Base-by-base conservation (phyloP, 2,329 filamentous ascomycete species). In the Talaromyces sp. region DNA sequence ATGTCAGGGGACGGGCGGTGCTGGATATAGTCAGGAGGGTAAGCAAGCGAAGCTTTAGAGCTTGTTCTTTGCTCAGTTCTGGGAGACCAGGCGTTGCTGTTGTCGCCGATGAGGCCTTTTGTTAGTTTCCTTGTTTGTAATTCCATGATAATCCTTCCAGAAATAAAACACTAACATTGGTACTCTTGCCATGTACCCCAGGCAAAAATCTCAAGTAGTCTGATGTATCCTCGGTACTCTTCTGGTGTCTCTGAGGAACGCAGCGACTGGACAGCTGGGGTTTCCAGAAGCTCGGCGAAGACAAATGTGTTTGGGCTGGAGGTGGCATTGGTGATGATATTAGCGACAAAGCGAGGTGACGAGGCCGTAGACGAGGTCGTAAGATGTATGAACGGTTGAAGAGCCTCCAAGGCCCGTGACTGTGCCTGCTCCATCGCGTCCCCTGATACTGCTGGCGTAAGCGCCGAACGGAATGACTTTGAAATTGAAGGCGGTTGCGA, bases 281-380 rank as follows among this genome's bases (percentile, higher is more conserved):
- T 86, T 68, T 89, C 83, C 41, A 99, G 86, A n/a, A 99, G 87
- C 78, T 97, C 93, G 66, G 90, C 86, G 79, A 99, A 99, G 77
- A 97, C 84, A 75, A 88, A 99, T 65, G 92, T 96, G 75, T 92
- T 90, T 29, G 90, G 86, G 59, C 88, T 88, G n/a, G 91, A 92
- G 56, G 92, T 97, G 63, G 92, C 94, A 76, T 92, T 90, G 51
- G 83, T 86, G 72, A 97, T 85, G 58, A 97, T 85, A 72, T 96
- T 92, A 70, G 90, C 88, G 48, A 92, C 89, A 61, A 92, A 91
- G 67, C 90, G 88, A 46, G 91, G 88, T 11, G 92, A 91, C 7
- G 86, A 70, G 19, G 72, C 70, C 54, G 73, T 90, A 64, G 91
- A 91, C 11, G 91, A 90, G 73, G 92, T 94, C 70, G 89, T 89